Evolutionary conservation across 176 grass and related monocot genomes (phyloP).

Genomic region (Eleusine coracana): DNA sequence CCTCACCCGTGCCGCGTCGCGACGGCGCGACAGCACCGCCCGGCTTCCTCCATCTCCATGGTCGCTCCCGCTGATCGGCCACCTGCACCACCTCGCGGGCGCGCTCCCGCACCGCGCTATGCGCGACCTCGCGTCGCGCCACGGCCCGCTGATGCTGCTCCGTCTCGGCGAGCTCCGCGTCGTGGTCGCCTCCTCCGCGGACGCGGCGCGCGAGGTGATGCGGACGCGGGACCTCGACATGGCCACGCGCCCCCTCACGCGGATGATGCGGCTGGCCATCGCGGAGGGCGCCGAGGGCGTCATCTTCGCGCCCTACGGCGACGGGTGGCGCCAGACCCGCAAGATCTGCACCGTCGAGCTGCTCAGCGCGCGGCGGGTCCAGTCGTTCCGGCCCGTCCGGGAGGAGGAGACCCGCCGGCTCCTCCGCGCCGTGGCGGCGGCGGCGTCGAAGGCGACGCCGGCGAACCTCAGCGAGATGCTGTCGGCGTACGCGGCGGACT

Average conservation of each 20-base stretch:
- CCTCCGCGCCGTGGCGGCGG: not conserved
- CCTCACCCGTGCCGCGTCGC: not conserved
- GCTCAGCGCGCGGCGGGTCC: conserved; percentile 31
- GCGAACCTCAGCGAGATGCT: conserved; percentile 34
- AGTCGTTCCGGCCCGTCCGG: conserved; percentile 23
- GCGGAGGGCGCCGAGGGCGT: conserved; percentile 3
- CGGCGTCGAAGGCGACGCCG: too few relatives aligned
- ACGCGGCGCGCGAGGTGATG: conserved; percentile 35
- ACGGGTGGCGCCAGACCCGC: conserved; percentile 3
- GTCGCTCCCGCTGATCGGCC: conserved; percentile 45
- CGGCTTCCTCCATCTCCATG: conserved; percentile 39
- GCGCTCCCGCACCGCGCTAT: conserved; percentile 42
- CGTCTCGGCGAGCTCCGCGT: conserved; percentile 35
- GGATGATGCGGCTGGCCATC: not conserved
- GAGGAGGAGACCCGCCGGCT: conserved; percentile 29
- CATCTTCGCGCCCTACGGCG: conserved; percentile 40
- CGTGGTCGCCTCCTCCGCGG: conserved; percentile 38
- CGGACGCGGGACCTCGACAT: conserved; percentile 27
- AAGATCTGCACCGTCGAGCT: conserved; percentile 37
- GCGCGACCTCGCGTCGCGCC: conserved; percentile 18
- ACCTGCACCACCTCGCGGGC: conserved; percentile 44
- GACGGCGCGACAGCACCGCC: not conserved
- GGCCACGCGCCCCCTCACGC: conserved; percentile 31
- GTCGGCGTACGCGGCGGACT: conserved; percentile 11
- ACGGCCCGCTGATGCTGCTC: conserved; percentile 43